These are phyloP conservation scores for Sporothrix pallida DNA, from an alignment of 2,329 filamentous ascomycete genomes.

Conservation along the genomic window DNA sequence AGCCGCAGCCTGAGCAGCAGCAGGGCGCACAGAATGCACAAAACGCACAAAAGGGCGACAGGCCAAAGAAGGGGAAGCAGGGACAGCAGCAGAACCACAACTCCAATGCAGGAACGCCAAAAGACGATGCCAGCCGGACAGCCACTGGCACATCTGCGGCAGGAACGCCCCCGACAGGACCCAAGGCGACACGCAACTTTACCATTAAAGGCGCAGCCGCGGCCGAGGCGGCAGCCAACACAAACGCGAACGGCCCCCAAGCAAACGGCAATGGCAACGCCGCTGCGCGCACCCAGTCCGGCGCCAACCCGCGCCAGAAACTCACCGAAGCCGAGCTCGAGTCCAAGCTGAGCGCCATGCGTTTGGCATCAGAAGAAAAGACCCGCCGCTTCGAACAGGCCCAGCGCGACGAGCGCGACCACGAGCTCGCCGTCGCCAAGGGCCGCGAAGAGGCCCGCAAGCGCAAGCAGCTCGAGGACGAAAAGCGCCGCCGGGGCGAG, in stretches of 20 bases:
- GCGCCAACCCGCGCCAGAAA: slow-evolving; percentile 65
- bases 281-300: slow-evolving; percentile 56
- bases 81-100: background rate
- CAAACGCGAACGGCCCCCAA: slow-evolving; percentile 43
- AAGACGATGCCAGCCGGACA: background rate
- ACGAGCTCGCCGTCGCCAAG: slow-evolving; percentile 60
- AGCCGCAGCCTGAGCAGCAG: slow-evolving; percentile 31
- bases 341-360: slow-evolving; percentile 66
- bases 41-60: slow-evolving; percentile 1
- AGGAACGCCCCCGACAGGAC: background rate
- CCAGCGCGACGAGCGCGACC: slow-evolving; percentile 61
- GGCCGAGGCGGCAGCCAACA: background rate
- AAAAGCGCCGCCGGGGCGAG: slow-evolving; percentile 57
- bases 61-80: background rate
- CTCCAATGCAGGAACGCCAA: background rate
- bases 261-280: slow-evolving; percentile 26
- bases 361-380: slow-evolving; percentile 63
- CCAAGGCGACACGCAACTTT: slow-evolving; percentile 3
- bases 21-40: background rate
- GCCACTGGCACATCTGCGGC: background rate
- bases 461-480: slow-evolving; percentile 58
- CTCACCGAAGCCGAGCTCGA: slow-evolving; percentile 64
- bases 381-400: slow-evolving; percentile 64
- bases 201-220: slow-evolving; percentile 9
- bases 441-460: slow-evolving; percentile 59